Conservation (phyloP, 345 rosid species). For the Hypericum androsaemum region DNA sequence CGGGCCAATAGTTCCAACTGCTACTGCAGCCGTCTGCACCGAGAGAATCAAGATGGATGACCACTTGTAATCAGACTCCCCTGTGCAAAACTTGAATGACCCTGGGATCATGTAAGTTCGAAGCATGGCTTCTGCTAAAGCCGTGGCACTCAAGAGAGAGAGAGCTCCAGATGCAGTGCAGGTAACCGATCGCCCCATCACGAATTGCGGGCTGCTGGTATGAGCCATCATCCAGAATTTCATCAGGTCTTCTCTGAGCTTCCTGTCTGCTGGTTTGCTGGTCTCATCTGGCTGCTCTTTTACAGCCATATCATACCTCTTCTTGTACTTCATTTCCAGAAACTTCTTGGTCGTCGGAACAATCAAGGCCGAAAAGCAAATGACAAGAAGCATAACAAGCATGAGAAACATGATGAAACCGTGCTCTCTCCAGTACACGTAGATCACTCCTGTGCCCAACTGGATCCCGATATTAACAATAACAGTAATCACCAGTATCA, state of each 20-base stretch:
- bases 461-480: slow-evolving; percentile 67
- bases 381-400: slow-evolving; percentile 41
- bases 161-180: slow-evolving; percentile 75
- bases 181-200: slow-evolving; percentile 67
- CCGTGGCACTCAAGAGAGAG: slow-evolving; percentile 47
- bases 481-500: slow-evolving; percentile 57
- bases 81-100: slow-evolving; percentile 47
- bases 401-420: slow-evolving; percentile 42
- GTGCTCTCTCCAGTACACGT: slow-evolving; percentile 50
- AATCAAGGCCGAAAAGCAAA: slow-evolving; percentile 50
- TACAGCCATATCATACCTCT: slow-evolving; percentile 41
- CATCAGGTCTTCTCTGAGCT: slow-evolving; percentile 44
- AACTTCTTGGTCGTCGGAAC: slow-evolving; percentile 43
- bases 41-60: slow-evolving; percentile 43
- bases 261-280: slow-evolving; percentile 21
- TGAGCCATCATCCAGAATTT: slow-evolving; percentile 91
- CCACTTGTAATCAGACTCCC: slow-evolving; percentile 82
- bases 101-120: slow-evolving; percentile 46
- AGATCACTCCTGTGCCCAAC: slow-evolving; percentile 68
- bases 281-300: slow-evolving; percentile 36
- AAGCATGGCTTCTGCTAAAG: slow-evolving; percentile 56
- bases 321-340: slow-evolving; percentile 51
- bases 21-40: slow-evolving; percentile 52
- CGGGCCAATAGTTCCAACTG: slow-evolving; percentile 57
- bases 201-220: slow-evolving; percentile 78